Evolutionary conservation across 2,329 filamentous ascomycete species (phyloP).

Genomic region (Ramularia endophylla): DNA sequence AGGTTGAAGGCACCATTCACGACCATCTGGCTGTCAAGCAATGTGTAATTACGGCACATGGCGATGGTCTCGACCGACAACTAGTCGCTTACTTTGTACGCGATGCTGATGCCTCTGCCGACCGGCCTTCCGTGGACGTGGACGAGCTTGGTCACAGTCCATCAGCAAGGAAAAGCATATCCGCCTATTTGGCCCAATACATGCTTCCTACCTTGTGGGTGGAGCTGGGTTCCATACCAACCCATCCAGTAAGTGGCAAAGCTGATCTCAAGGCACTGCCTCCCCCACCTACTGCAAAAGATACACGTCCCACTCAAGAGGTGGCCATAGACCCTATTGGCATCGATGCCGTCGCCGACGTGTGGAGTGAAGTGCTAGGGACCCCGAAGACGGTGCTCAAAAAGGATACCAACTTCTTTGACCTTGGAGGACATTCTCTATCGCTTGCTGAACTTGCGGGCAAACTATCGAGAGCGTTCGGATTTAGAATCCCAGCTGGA

Average conservation of each 20-base stretch:
- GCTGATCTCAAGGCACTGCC: conserved; percentile 68
- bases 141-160: conserved; percentile 68
- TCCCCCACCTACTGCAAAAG: conserved; percentile 49
- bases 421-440: conserved; percentile 72
- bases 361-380: conserved; percentile 67
- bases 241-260: conserved; percentile 73
- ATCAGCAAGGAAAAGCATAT: conserved; percentile 58
- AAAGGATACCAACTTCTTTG: conserved; percentile 70
- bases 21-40: conserved; percentile 63
- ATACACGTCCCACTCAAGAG: conserved; percentile 61
- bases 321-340: conserved; percentile 58
- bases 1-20: conserved; percentile 67
- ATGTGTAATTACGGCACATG: conserved; percentile 67
- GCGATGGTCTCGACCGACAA: conserved; percentile 69
- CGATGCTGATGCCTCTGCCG: conserved; percentile 54
- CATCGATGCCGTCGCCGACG: conserved; percentile 60
- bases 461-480: conserved; percentile 62
- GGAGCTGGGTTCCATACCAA: conserved; percentile 63
- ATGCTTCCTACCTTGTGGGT: conserved; percentile 80
- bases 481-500: conserved; percentile 65
- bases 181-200: conserved; percentile 67
- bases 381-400: conserved; percentile 59
- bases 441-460: conserved; percentile 72
- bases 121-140: conserved; percentile 58
- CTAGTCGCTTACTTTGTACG: conserved; percentile 70